Percentiles rank a stretch among this genome's conserved stretches.
Conservation (phyloP, 2,329 filamentous ascomycete species). For the Orbilia oligospora region DNA sequence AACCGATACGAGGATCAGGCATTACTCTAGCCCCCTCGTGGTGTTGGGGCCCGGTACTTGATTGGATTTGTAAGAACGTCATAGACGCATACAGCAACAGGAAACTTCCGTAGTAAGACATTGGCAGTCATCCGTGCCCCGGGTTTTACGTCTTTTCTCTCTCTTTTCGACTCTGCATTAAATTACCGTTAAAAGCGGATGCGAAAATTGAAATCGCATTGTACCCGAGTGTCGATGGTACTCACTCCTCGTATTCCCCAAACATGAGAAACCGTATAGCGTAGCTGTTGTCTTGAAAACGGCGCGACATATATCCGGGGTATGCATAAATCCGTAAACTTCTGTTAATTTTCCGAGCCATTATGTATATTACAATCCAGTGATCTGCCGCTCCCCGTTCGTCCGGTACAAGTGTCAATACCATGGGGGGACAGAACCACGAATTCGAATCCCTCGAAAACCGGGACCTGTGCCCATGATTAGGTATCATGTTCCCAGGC, state of each 20-base stretch:
- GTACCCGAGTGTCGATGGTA: neutral
- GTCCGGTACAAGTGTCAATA: neutral
- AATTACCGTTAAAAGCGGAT: conserved; percentile 23
- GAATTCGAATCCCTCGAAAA: neutral
- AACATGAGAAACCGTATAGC: neutral
- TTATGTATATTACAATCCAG: neutral
- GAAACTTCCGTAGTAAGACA: conserved; percentile 15
- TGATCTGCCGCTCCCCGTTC: neutral
- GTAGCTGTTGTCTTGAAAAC: neutral
- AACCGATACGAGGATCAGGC: conserved; percentile 27
- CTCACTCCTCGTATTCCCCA: neutral
- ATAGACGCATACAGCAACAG: conserved; percentile 17
- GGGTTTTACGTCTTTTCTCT: neutral
- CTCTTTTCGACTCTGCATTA: neutral
- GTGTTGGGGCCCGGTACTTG: neutral
- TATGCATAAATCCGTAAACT: conserved; percentile 22
- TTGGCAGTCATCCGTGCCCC: neutral
- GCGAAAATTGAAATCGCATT: conserved; percentile 3
- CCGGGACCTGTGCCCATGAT: conserved; percentile 2
- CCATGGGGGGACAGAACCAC: neutral
- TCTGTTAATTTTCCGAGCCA: neutral
- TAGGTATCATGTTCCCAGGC: conserved; percentile 6
- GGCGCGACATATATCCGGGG: conserved; percentile 13
- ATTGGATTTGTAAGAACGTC: conserved; percentile 34
- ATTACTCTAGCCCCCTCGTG: neutral